phyloP scores from a whole-genome alignment of 371 early-diverging fungal species.

The Mucor ambiguus region DNA sequence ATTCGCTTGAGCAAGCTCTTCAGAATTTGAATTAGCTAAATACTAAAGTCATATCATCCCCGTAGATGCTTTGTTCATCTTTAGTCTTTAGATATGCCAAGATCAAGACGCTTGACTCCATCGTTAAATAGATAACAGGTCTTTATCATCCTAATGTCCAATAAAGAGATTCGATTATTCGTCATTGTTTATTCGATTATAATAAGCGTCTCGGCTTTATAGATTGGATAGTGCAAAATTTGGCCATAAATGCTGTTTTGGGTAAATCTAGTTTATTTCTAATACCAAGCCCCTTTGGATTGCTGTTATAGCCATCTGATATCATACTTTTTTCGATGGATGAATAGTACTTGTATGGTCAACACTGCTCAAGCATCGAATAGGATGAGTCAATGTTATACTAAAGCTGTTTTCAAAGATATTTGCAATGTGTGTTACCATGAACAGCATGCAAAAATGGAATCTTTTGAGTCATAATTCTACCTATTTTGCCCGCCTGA shows the following conservation, averaged over 20 bases:
- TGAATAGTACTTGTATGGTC: not conserved
- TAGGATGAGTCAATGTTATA: not conserved
- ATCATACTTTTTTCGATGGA: not conserved
- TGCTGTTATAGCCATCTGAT: not conserved
- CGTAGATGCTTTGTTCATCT: no score
- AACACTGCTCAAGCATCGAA: not conserved
- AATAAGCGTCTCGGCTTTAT: not conserved
- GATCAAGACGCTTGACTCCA: no score
- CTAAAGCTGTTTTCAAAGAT: not conserved
- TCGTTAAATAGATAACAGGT: no score
- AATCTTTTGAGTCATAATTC: constrained; percentile 1
- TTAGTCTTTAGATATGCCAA: no score
- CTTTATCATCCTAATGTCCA: not conserved
- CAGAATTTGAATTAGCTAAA: no score
- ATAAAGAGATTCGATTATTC: not conserved
- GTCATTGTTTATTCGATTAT: not conserved
- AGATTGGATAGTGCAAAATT: not conserved
- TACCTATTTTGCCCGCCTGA: not conserved
- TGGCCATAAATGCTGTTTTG: not conserved
- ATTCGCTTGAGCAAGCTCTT: no score
- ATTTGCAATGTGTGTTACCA: not conserved
- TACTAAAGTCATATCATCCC: no score
- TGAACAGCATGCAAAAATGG: not conserved
- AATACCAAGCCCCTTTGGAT: not conserved
- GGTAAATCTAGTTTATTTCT: not conserved